These are phyloP conservation scores for Cyclotella kingstonii DNA, from an alignment of 108 stramenopile genomes.

Conservation along the genomic window DNA sequence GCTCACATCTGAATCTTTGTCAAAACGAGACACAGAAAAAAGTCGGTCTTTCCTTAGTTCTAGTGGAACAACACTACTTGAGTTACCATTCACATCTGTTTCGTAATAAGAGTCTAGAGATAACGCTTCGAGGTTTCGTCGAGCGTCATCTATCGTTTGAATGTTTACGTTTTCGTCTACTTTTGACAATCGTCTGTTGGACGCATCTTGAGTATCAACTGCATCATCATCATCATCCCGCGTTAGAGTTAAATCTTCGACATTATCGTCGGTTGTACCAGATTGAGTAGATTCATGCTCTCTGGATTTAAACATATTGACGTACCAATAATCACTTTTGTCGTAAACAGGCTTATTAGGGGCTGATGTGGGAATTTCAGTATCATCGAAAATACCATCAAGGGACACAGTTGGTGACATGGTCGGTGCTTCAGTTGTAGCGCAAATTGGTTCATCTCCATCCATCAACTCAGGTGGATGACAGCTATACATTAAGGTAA, in stretches of 20 bases:
- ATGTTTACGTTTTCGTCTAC: no score
- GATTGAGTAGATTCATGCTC: conserved; percentile 35
- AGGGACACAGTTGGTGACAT: conserved; percentile 48
- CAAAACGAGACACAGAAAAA: no score
- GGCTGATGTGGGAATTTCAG: conserved; percentile 40
- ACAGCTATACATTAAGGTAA: conserved; percentile 20
- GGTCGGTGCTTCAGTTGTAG: conserved; percentile 49
- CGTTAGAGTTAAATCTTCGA: conserved; percentile 11
- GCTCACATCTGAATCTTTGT: no score
- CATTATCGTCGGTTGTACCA: conserved; percentile 11
- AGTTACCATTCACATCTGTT: conserved; percentile 24
- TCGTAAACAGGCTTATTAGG: neutral
- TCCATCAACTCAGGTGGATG: conserved; percentile 59
- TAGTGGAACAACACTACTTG: conserved; percentile 6
- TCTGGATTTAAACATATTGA: conserved; percentile 45
- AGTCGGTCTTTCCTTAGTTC: neutral
- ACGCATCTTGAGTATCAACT: conserved; percentile 8
- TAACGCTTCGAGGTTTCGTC: conserved; percentile 9
- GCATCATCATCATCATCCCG: conserved; percentile 47
- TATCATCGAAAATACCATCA: conserved; percentile 30
- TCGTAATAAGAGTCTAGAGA: conserved; percentile 28
- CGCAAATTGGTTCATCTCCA: conserved; percentile 55
- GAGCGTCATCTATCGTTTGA: no score
- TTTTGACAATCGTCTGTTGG: no score
- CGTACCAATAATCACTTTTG: conserved; percentile 39